phyloP scores from a whole-genome alignment of 257 asterid species.

The Eucommia ulmoides region DNA sequence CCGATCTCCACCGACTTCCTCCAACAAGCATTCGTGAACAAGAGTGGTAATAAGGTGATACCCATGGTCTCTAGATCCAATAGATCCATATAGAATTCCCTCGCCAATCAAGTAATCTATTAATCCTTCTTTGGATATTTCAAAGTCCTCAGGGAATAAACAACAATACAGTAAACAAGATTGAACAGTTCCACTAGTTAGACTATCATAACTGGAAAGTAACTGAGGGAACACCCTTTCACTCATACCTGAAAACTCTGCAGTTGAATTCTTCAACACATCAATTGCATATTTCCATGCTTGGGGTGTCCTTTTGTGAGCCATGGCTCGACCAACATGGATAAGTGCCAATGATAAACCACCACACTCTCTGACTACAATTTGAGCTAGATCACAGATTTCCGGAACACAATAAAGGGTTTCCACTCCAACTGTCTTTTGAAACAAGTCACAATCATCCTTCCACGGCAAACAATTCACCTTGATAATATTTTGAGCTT shows the following conservation, averaged over 20 bases:
- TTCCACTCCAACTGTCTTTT: neutral
- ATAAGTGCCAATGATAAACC: neutral
- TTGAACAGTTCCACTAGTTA: neutral
- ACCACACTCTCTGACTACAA: neutral
- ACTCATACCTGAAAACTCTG: neutral
- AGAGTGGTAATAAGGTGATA: neutral
- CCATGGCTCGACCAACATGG: no score
- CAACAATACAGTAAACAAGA: no score
- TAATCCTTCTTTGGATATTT: neutral
- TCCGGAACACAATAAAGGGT: neutral
- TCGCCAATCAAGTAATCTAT: neutral
- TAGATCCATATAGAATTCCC: neutral
- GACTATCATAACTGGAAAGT: neutral
- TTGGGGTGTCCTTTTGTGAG: neutral
- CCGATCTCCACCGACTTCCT: neutral
- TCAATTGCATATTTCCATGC: neutral
- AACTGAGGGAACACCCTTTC: neutral
- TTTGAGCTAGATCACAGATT: neutral
- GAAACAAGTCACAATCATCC: neutral
- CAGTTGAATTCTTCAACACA: neutral
- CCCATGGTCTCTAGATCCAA: neutral
- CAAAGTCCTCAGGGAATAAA: neutral
- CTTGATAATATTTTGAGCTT: no score
- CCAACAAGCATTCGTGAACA: neutral
- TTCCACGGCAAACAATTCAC: neutral